Evolutionary conservation across 345 rosid genomes (phyloP).

Genomic region (Gynandropsis gynandra): DNA sequence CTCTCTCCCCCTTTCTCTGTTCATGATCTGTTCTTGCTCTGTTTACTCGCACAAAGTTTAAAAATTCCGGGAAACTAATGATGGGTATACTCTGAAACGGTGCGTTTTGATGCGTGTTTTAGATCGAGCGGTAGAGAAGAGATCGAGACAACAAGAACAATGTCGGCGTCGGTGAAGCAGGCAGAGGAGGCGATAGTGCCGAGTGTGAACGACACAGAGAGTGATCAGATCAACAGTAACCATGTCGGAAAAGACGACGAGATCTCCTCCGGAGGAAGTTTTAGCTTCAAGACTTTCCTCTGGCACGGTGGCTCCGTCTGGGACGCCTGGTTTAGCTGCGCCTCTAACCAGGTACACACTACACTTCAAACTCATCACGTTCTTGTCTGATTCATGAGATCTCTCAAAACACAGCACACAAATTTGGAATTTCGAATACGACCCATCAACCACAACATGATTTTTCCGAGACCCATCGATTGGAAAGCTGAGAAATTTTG

Average conservation of each 20-base stretch:
- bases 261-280: slow-evolving; percentile 24
- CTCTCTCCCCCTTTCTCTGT: too few relatives aligned
- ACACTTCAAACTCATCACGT: background rate
- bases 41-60: background rate
- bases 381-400: background rate
- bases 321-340: slow-evolving; percentile 99
- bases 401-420: background rate
- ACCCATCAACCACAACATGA: too few relatives aligned
- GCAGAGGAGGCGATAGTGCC: slow-evolving; percentile 86
- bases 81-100: too few relatives aligned
- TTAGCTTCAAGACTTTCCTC: slow-evolving; percentile 54
- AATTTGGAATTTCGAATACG: background rate
- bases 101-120: slow-evolving; percentile 25
- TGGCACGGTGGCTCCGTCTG: slow-evolving; percentile 99
- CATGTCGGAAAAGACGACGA: slow-evolving; percentile 33
- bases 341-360: slow-evolving; percentile 78
- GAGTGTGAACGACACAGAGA: slow-evolving; percentile 46
- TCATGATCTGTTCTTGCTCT: background rate
- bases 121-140: too few relatives aligned
- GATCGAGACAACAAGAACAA: too few relatives aligned
- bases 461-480: too few relatives aligned
- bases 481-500: background rate
- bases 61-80: background rate
- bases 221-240: slow-evolving; percentile 22
- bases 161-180: slow-evolving; percentile 63